Percentiles rank a stretch among this genome's conserved stretches.
These are phyloP conservation scores for Trypanosoma cruzi DNA, from an alignment of 208 protist genomes.

Conservation along the genomic window DNA sequence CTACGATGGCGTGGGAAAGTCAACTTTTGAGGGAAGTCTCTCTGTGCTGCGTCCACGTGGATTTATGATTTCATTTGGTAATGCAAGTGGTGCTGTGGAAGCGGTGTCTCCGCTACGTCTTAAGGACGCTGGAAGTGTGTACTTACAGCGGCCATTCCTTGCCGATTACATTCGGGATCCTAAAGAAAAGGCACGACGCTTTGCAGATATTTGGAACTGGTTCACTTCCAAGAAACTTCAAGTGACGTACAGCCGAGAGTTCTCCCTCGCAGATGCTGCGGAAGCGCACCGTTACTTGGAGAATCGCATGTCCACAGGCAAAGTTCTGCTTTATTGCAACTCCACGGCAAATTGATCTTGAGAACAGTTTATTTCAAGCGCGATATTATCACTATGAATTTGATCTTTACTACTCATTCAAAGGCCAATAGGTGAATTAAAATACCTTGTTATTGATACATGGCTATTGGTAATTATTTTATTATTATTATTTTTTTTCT, in stretches of 20 bases:
- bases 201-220: conserved; percentile 69
- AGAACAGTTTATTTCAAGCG: background rate
- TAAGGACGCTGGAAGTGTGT: conserved; percentile 63
- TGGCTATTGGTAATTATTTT: no score
- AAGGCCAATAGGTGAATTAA: background rate
- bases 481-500: no score
- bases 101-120: conserved; percentile 64
- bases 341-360: background rate
- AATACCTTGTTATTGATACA: background rate
- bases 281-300: conserved; percentile 69
- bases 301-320: conserved; percentile 52
- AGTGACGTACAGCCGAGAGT: conserved; percentile 46
- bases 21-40: conserved; percentile 76
- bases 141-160: conserved; percentile 80
- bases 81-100: conserved; percentile 86
- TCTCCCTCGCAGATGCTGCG: conserved; percentile 45
- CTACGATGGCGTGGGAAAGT: conserved; percentile 90
- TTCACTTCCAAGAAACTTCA: conserved; percentile 47
- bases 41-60: conserved; percentile 73
- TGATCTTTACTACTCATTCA: background rate
- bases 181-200: conserved; percentile 44
- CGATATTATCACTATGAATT: background rate
- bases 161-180: conserved; percentile 51
- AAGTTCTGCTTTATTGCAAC: conserved; percentile 41
- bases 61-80: conserved; percentile 90